These are phyloP conservation scores for Diaporthe nobilis DNA, from an alignment of 2,329 filamentous ascomycete species.

Conservation along the genomic window DNA sequence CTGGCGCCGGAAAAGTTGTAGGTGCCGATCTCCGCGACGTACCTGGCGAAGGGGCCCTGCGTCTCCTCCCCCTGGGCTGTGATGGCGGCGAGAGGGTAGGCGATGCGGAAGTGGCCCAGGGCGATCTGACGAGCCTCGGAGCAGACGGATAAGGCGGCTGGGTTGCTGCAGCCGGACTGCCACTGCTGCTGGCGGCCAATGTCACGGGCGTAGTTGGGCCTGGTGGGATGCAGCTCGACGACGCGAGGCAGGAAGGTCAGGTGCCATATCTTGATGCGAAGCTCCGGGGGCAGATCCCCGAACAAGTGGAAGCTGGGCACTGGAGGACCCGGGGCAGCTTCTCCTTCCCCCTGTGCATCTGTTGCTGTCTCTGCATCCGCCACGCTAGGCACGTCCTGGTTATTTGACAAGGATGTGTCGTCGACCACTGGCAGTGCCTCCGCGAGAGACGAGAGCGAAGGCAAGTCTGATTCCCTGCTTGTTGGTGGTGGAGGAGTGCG, in stretches of 20 bases:
- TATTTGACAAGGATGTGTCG: background rate
- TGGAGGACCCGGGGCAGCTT: background rate
- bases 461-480: background rate
- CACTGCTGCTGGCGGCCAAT: slow-evolving; percentile 45
- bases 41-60: slow-evolving; percentile 40
- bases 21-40: slow-evolving; percentile 41
- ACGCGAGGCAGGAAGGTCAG: slow-evolving; percentile 51
- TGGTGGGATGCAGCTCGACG: slow-evolving; percentile 52
- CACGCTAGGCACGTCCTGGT: too few species aligned
- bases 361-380: background rate
- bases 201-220: slow-evolving; percentile 48
- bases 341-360: background rate
- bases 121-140: slow-evolving; percentile 51
- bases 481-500: background rate
- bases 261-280: slow-evolving; percentile 54
- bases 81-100: slow-evolving; percentile 47
- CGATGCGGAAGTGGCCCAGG: slow-evolving; percentile 49
- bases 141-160: slow-evolving; percentile 50
- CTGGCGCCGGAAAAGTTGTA: slow-evolving; percentile 36
- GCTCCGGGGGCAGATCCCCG: slow-evolving; percentile 51
- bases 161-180: slow-evolving; percentile 52
- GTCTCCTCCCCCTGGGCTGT: background rate
- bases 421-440: slow-evolving; percentile 16
- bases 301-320: slow-evolving; percentile 48
- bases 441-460: slow-evolving; percentile 34